Conservation (phyloP, 148 eudicot genomes). For the Vaccinium corymbosum region DNA sequence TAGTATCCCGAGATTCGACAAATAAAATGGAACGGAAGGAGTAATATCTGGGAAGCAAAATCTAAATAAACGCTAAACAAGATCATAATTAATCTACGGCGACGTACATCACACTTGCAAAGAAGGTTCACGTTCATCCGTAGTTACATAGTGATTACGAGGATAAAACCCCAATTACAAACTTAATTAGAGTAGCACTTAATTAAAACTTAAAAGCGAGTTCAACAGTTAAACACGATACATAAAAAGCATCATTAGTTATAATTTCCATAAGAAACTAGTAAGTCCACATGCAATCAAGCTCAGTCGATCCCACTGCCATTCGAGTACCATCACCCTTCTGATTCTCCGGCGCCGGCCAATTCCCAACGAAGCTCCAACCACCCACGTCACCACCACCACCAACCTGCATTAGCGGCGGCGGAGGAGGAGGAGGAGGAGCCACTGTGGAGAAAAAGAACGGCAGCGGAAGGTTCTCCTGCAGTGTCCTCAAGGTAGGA, state of each 20-base stretch:
- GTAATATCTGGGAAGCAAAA: too few relatives aligned
- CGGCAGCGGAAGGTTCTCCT: constrained; percentile 54
- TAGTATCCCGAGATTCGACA: too few relatives aligned
- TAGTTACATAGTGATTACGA: neutral
- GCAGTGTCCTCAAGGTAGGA: constrained; percentile 74
- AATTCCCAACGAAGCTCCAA: constrained; percentile 8
- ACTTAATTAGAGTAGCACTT: neutral
- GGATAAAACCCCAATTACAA: neutral
- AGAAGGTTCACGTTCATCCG: neutral
- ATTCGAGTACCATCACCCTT: constrained; percentile 17
- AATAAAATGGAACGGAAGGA: too few relatives aligned
- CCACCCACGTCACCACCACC: constrained; percentile 15
- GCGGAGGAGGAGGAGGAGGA: constrained; percentile 10
- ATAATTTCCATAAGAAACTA: neutral
- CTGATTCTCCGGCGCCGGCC: constrained; percentile 23
- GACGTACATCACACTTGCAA: neutral
- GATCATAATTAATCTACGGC: neutral
- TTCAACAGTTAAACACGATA: neutral
- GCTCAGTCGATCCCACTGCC: constrained; percentile 33
- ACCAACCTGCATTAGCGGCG: constrained; percentile 10
- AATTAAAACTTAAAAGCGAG: neutral
- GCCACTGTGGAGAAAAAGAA: constrained; percentile 22
- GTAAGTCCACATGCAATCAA: constrained; percentile 53
- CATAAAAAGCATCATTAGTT: neutral
- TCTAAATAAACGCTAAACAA: too few relatives aligned